phyloP scores from a whole-genome alignment of 305 asterid species.

The Nicotiana rustica region DNA sequence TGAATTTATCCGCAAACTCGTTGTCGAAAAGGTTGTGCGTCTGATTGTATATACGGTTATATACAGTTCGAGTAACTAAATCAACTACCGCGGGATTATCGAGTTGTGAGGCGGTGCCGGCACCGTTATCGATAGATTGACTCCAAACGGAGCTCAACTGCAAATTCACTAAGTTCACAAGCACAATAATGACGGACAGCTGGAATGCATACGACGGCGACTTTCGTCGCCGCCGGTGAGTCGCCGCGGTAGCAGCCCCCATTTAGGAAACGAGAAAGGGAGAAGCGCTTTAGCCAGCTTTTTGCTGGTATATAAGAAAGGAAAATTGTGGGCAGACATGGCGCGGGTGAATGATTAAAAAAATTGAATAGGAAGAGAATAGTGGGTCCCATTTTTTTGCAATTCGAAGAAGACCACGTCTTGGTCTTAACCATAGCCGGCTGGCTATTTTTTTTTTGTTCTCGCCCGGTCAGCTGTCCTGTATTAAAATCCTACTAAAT shows the following conservation, averaged over 20 bases:
- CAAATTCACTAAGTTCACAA: slow-evolving; percentile 21
- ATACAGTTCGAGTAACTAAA: slow-evolving; percentile 33
- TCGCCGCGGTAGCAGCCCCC: not conserved
- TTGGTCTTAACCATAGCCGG: slow-evolving; percentile 6
- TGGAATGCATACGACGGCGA: not conserved
- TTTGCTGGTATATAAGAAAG: not conserved
- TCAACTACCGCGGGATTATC: slow-evolving; percentile 38
- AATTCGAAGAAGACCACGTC: slow-evolving; percentile 19
- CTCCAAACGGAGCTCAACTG: not conserved
- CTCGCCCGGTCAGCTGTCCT: no score
- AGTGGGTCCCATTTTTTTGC: slow-evolving; percentile 29
- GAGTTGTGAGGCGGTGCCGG: slow-evolving; percentile 24
- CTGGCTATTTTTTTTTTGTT: not conserved
- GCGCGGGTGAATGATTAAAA: slow-evolving; percentile 4
- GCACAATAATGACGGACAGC: slow-evolving; percentile 23
- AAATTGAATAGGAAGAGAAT: not conserved
- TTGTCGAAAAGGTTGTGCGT: slow-evolving; percentile 30
- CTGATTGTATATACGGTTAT: slow-evolving; percentile 31
- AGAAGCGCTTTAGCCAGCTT: not conserved
- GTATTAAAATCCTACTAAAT: no score
- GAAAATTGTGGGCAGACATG: slow-evolving; percentile 13
- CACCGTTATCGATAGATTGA: slow-evolving; percentile 28
- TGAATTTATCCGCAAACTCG: slow-evolving; percentile 30
- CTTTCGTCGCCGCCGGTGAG: slow-evolving; percentile 15
- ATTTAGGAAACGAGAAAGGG: not conserved